phyloP scores from a whole-genome alignment of 2,329 filamentous ascomycete genomes.

The Paecilomyces variotii region DNA sequence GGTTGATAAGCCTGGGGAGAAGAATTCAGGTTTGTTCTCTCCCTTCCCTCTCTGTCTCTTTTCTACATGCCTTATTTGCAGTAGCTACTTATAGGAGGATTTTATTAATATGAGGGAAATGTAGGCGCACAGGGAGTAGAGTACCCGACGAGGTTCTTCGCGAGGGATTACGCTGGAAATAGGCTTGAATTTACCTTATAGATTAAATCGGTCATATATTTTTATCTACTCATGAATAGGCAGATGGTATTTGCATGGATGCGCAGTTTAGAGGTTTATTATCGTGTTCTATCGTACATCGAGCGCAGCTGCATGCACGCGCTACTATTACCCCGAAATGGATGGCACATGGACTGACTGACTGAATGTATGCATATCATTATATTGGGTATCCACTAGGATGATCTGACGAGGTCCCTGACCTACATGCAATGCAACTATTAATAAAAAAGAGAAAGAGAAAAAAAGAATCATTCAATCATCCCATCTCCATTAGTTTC shows the following conservation, averaged over 20 bases:
- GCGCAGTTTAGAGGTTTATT: too few relatives aligned
- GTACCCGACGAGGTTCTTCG: constrained; percentile 56
- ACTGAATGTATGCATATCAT: background rate
- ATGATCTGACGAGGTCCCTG: background rate
- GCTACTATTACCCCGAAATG: background rate
- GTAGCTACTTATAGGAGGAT: constrained; percentile 8
- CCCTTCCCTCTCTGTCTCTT: background rate
- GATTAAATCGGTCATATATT: background rate
- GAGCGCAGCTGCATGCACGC: background rate
- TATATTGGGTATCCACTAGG: background rate
- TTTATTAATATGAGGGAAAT: constrained; percentile 5
- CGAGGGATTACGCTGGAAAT: constrained; percentile 50
- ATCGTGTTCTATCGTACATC: background rate
- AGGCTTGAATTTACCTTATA: constrained; percentile 46
- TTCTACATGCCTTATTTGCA: constrained; percentile 1
- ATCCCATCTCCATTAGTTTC: background rate
- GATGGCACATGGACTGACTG: background rate
- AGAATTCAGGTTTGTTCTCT: constrained; percentile 28
- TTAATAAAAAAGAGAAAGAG: background rate
- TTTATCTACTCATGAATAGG: too few relatives aligned
- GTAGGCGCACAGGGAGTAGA: constrained; percentile 48
- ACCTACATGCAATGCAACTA: background rate
- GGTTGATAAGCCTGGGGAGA: constrained; percentile 48
- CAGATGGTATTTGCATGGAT: too few relatives aligned
- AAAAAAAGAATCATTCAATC: constrained; percentile 3